Evolutionary conservation across 257 asterid species (phyloP), one percentile per base, ranked within the genome.

Genomic region (Lithospermum erythrorhizon): DNA sequence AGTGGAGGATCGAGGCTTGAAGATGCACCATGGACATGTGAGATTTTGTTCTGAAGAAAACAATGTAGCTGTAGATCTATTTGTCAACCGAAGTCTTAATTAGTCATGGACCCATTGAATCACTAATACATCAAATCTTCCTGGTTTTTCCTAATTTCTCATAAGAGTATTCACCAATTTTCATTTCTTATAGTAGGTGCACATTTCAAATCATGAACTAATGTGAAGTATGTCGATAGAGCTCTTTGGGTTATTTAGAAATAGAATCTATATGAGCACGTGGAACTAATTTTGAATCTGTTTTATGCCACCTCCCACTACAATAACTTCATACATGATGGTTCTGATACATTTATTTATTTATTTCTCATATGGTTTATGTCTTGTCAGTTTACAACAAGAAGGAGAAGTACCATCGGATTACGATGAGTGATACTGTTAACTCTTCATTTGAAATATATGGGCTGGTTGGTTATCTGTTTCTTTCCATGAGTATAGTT

Each of bases 1-100:
- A 65, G 97, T 89, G 86, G 97, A 89, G 79, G 97, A 87, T 51
- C 85, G 94, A 68, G 95, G 95, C 68, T 76, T 89, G 75, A 87
- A 89, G 88, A 82, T 94, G 60, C 97, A 89, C 62, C 95, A 89
- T 71, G 97, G 94, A 72, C 97, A 83, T 66, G 97, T 89, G 76
- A 83, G 95, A 61, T 63, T 27, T 24, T 66, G 62, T 65, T 24
- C 17, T 41, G 49, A 41, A 41, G 49, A 4, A 41, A 41, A 41
- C 49, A 41, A 0, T 11, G 18, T 11, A 41, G 16, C 4, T 41
- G 49, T 41, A 1, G 49, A 13, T 41, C 2, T 41, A 41, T 41
- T 41, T 3, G 3, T 11, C 49, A 41, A 41, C 15, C 13, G 16
- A 41, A 13, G 49, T 41, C 49, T 41, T 41, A 41, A 41, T 35